Base-by-base conservation (phyloP, 495 filamentous ascomycete genomes). In the Neurospora terricola region DNA sequence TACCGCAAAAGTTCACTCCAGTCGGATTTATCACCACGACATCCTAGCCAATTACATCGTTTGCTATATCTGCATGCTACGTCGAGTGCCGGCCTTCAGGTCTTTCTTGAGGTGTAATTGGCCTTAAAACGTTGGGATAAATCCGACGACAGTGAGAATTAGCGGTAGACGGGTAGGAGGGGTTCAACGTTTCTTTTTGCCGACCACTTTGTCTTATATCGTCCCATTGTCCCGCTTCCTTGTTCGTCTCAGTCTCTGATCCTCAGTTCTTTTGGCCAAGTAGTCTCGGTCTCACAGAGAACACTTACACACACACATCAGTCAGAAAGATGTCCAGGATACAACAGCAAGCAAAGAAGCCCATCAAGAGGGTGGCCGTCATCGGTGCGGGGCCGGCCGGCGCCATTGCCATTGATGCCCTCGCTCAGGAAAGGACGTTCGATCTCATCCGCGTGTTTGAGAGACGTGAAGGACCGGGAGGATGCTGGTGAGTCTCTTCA, bases 371-470 rank as follows among this genome's bases (percentile, higher is more conserved):
- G 27, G 83, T 90, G 12, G 88, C 88, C 23, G 83, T 90, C 5
- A 88, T 90, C 73, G 88, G 88, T 11, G 83, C 87, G 2, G 88
- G 88, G 4, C 88, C 88, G 11, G 81, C 87, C 0, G 88, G 88
- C 11, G 88, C 87, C 70, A 89, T 90, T 77, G 78, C 88, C 0
- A 81, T 88, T 4, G 86, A 90, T 82, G 87, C 88, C 0, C 77
- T 90, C 43, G 82, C 83, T 27, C 83, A 88, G 74, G 88, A 90
- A 74, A 81, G 86, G 71, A 75, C 79, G 0, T 90, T 90, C 74
- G 84, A 88, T 70, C 73, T 82, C 8, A 86, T 90, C 69, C 84
- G 87, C 30, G 87, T 89, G 1, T 90, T 90, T 78, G 88, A 90
- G 75, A 76, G 88, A 38, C 84, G 87, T 40, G 87, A 89, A 73